phyloP scores from a whole-genome alignment of 2,329 filamentous ascomycete genomes.

The Cryphonectria radicalis region DNA sequence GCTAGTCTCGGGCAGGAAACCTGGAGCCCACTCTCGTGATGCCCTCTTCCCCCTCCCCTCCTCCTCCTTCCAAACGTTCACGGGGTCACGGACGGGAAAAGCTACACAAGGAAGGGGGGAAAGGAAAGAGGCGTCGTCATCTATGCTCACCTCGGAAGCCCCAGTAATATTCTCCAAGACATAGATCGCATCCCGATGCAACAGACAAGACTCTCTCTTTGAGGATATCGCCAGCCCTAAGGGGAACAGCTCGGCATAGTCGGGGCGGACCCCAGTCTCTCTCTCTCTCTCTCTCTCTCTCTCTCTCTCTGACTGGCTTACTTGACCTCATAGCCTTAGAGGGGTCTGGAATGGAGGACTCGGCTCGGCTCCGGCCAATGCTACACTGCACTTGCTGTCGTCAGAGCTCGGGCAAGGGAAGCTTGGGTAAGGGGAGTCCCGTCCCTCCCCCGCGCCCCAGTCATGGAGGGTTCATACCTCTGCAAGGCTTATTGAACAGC shows the following conservation, averaged over 20 bases:
- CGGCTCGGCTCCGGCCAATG: constrained; percentile 12
- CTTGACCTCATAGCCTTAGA: neutral
- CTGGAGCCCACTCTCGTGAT: neutral
- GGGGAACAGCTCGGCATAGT: neutral
- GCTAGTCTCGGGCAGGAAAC: neutral
- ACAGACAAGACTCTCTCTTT: neutral
- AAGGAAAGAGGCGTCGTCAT: neutral
- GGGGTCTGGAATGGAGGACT: neutral
- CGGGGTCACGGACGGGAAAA: neutral
- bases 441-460: neutral
- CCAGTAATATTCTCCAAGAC: neutral
- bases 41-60: no score
- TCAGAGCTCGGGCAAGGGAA: neutral
- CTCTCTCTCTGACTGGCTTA: no score
- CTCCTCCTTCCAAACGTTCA: neutral
- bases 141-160: neutral
- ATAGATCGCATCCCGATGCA: neutral
- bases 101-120: neutral
- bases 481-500: neutral
- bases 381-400: constrained; percentile 1
- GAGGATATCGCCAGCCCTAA: neutral
- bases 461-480: neutral
- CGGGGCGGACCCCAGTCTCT: neutral
- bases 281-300: no score
- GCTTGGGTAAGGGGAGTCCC: neutral